Conservation (phyloP, 768 basidiomycete species). For the Phanerochaete carnosa region DNA sequence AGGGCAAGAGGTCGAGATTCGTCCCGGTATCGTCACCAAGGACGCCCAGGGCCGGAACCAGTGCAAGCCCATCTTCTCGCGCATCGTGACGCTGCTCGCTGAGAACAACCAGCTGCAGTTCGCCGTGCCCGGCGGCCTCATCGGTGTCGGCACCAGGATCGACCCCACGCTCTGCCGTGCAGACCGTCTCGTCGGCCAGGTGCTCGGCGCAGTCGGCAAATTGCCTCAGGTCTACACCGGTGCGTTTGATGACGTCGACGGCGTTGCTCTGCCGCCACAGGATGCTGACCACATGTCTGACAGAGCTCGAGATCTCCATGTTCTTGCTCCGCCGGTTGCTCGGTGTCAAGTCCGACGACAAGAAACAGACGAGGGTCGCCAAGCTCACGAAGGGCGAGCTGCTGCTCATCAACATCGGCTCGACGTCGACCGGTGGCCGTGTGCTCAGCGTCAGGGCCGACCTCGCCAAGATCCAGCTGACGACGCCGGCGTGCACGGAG, state of each 20-base stretch:
- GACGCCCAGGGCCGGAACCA: conserved; percentile 85
- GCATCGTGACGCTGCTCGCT: conserved; percentile 88
- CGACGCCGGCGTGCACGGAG: conserved; percentile 93
- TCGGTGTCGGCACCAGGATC: conserved; percentile 97
- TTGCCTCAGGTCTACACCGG: conserved; percentile 91
- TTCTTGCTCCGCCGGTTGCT: conserved; percentile 94
- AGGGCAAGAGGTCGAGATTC: conserved; percentile 93
- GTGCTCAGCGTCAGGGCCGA: conserved; percentile 94
- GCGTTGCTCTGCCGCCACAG: neutral
- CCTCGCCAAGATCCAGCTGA: conserved; percentile 90
- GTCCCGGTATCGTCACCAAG: conserved; percentile 96
- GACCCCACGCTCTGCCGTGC: conserved; percentile 97
- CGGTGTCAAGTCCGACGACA: conserved; percentile 99
- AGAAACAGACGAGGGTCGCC: conserved; percentile 94
- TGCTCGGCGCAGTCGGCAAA: conserved; percentile 91
- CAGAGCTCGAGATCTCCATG: conserved; percentile 88
- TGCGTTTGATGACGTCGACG: conserved; percentile 23
- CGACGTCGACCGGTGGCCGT: conserved; percentile 94
- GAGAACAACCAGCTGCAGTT: conserved; percentile 94
- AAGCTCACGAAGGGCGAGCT: conserved; percentile 92
- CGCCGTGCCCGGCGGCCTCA: conserved; percentile 95
- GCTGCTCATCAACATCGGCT: conserved; percentile 95
- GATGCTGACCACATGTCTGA: neutral
- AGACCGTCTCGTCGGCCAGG: conserved; percentile 95
- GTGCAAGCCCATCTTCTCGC: conserved; percentile 92